These are phyloP conservation scores for Rhodofomes roseus DNA, from an alignment of 1,284 basidiomycete species.

Conservation along the genomic window DNA sequence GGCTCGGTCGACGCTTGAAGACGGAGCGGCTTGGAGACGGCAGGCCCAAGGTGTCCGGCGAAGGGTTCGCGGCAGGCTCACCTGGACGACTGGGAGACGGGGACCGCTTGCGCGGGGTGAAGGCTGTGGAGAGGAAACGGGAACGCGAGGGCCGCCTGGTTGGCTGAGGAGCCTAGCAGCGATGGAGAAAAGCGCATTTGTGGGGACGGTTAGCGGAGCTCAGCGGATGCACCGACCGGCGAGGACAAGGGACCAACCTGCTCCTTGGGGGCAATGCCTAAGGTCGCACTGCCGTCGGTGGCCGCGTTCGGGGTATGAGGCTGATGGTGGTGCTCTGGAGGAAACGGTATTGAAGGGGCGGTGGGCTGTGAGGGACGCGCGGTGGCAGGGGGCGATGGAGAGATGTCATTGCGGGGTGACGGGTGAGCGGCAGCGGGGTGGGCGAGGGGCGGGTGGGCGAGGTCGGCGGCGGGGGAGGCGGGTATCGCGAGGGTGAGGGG, in stretches of 20 bases:
- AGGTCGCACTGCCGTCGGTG: constrained; percentile 7
- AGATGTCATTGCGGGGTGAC: constrained; percentile 4
- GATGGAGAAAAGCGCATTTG: constrained; percentile 3
- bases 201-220: constrained; percentile 4
- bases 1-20: constrained; percentile 20
- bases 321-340: constrained; percentile 5
- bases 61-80: constrained; percentile 8
- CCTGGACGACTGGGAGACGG: constrained; percentile 22
- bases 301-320: constrained; percentile 5
- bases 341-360: constrained; percentile 16
- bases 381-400: constrained; percentile 1
- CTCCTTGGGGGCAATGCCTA: constrained; percentile 15
- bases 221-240: background rate
- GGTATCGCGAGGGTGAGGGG: constrained; percentile 27
- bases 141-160: constrained; percentile 25
- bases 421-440: constrained; percentile 7
- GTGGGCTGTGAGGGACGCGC: constrained; percentile 12
- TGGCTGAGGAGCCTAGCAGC: constrained; percentile 18
- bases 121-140: constrained; percentile 24
- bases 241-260: constrained; percentile 21
- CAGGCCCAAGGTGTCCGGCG: constrained; percentile 10
- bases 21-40: constrained; percentile 19
- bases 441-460: constrained; percentile 7
- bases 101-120: constrained; percentile 19
- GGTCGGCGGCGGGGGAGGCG: constrained; percentile 13